Conservation (phyloP, 2,329 filamentous ascomycete genomes). For the Sarocladium strictum region DNA sequence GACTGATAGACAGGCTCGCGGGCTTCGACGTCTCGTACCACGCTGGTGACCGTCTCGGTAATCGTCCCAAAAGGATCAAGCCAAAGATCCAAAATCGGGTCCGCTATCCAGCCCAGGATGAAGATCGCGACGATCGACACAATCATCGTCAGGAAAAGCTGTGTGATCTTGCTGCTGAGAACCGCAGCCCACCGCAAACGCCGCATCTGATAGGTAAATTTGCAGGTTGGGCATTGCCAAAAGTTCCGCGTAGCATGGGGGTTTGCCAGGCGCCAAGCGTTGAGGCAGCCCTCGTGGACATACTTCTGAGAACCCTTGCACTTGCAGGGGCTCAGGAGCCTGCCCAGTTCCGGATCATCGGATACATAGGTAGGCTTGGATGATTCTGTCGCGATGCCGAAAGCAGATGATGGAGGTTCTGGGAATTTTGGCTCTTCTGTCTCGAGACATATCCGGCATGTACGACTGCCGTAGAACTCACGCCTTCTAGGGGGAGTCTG, state of each 20-base stretch:
- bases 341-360: slow-evolving; percentile 65
- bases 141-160: slow-evolving; percentile 63
- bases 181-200: slow-evolving; percentile 70
- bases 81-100: slow-evolving; percentile 87
- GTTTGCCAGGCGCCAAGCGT: slow-evolving; percentile 73
- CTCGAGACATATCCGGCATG: slow-evolving; percentile 88
- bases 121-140: slow-evolving; percentile 73
- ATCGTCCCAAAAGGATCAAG: slow-evolving; percentile 68
- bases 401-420: slow-evolving; percentile 22
- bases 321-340: slow-evolving; percentile 81
- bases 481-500: neutral
- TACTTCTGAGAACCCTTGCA: slow-evolving; percentile 93
- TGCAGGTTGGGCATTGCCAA: slow-evolving; percentile 84
- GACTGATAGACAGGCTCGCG: slow-evolving; percentile 38
- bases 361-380: slow-evolving; percentile 57
- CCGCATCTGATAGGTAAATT: slow-evolving; percentile 73
- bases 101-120: slow-evolving; percentile 81
- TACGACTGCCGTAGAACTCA: slow-evolving; percentile 62
- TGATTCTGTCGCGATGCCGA: slow-evolving; percentile 26
- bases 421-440: slow-evolving; percentile 45
- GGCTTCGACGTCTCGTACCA: slow-evolving; percentile 35
- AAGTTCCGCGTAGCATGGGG: slow-evolving; percentile 62
- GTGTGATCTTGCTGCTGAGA: slow-evolving; percentile 59
- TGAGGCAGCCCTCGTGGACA: slow-evolving; percentile 86
- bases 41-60: slow-evolving; percentile 41